Evolutionary conservation across 768 basidiomycete genomes (phyloP), one percentile per base, ranked within the genome.

Genomic region (Daedalea quercina): DNA sequence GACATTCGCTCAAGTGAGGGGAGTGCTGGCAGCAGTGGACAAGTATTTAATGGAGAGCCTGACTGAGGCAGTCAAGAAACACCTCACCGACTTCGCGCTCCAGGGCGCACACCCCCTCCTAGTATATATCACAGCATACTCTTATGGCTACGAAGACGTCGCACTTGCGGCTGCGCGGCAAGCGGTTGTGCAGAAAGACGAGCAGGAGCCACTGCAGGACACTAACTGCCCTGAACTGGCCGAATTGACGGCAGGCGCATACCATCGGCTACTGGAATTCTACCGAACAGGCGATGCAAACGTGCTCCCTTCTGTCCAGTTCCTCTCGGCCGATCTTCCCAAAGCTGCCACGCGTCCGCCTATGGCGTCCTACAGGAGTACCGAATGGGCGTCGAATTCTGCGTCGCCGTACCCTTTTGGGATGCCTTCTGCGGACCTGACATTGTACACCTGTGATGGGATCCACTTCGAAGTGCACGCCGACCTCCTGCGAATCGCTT

Each of bases 381-480:
- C 4, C 3, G 44, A 44, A 22, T 26, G 44, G 44, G 23, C 3
- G 9, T 9, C 24, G 9, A 31, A 31, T 4, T 31, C 4, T 11
- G 28, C 28, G 22, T 22, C 44, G 4, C 24, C 44, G 44, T 44
- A 44, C 17, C 44, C 44, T 11, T 44, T 23, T 22, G 22, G 12
- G 7, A 3, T 44, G 44, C 22, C 45, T 0, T 23, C 43, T 34
- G 59, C 58, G 9, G 79, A 82, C 57, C 66, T 82, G 48, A 74
- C 82, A 50, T 68, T 84, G 43, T 74, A 77, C 52, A 77, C 80
- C 7, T 76, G 76, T 51, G 81, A 83, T 60, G 62, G 63, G 26
- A 65, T 71, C 55, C 66, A 70, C 51, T 82, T 81, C 63, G 73
- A 72, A 52, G 73, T 76, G 45, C 77, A 76, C 71, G 78, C 76